These are phyloP conservation scores for Umbelopsis ramanniana DNA, from an alignment of 192 early-diverging fungal genomes.

Conservation along the genomic window DNA sequence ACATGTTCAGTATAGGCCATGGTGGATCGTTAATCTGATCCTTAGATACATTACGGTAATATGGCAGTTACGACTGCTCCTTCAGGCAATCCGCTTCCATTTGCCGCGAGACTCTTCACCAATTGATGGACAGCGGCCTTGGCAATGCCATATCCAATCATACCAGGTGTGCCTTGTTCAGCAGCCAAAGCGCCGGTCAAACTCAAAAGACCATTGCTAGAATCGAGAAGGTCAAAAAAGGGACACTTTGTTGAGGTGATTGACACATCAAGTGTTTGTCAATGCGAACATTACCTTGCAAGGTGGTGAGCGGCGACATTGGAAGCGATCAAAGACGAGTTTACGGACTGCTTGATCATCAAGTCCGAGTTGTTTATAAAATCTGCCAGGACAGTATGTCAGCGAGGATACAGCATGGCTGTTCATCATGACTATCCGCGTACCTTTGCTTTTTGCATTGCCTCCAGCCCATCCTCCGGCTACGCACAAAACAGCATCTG, in stretches of 20 bases:
- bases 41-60: conserved; percentile 53
- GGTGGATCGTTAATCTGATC: no score
- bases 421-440: not conserved
- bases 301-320: conserved; percentile 75
- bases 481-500: conserved; percentile 87
- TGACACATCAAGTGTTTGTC: not conserved
- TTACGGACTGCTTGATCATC: conserved; percentile 83
- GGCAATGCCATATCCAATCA: conserved; percentile 92
- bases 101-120: conserved; percentile 71
- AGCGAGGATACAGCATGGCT: not conserved
- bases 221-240: not conserved
- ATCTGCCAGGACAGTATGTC: conserved; percentile 37
- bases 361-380: conserved; percentile 73
- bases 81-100: conserved; percentile 73
- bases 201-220: conserved; percentile 71
- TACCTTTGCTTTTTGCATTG: conserved; percentile 70
- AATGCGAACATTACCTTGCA: conserved; percentile 56
- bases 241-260: not conserved
- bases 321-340: conserved; percentile 84
- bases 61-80: conserved; percentile 70
- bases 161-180: conserved; percentile 69
- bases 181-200: conserved; percentile 82
- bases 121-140: conserved; percentile 95
- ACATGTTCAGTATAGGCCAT: not conserved
- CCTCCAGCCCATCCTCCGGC: conserved; percentile 98